Base-by-base conservation (phyloP, 805 yeast species). In the Lachancea cidri region DNA sequence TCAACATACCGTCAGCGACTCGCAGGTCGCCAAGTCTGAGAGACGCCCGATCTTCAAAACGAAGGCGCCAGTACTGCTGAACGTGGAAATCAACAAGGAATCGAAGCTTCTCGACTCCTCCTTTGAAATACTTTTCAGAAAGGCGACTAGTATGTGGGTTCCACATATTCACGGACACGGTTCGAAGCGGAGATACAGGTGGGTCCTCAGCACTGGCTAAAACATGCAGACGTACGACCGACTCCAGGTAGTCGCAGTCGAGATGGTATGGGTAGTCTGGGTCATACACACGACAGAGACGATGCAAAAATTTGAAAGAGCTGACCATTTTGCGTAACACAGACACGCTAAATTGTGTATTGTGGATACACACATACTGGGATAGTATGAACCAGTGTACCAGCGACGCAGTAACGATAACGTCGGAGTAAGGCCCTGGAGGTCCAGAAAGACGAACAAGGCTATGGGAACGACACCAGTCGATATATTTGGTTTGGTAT, bases 31-130 rank as follows among this genome's bases (percentile, higher is more conserved):
- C 33, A 25, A 60, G 33, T 42, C 50, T 55, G 9, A 60, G 38
- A 24, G 34, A 40, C 13, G 62, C 45, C 42, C 64, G 47, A 35
- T 57, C 50, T 20, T 40, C 44, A 35, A 50, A 58, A 8, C 50
- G 39, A 34, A 60, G 36, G 31, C 49, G 53, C 30, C 52, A 42
- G 36, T 49, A 54, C 25, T 46, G 46, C n/a, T 56, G 45, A 20
- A 58, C 45, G 18, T 58, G 64, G 46, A 54, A 61, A 36, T 61
- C 66, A 7, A 54, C 52, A 17, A 61, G 42, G 34, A 60, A 58
- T 22, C 58, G 46, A 34, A 53, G 41, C 38, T 53, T 58, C 30
- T 60, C 64, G 17, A 54, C 41, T 17, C 56, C 37, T 1, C 60
- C 51, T 39, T 53, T 56, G 43, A 60, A 60, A 35, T 45, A 49